A percentile compares a stretch with the other conserved stretches of the same genome.
Evolutionary conservation across 768 basidiomycete genomes (phyloP).

Genomic region (Tricholoma bakamatsutake): DNA sequence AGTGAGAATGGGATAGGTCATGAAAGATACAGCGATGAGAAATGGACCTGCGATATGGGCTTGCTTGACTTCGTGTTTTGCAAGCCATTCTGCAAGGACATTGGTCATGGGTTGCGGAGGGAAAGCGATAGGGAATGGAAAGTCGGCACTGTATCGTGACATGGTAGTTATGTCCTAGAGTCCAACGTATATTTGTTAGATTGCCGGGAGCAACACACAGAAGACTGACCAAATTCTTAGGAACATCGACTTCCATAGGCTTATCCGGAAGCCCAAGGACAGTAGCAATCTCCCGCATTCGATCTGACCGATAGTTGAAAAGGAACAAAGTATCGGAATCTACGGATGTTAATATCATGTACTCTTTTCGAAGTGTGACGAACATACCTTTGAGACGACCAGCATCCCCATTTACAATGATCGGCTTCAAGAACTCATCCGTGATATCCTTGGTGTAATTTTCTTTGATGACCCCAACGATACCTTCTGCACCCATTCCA

Average conservation of each 20-base stretch:
- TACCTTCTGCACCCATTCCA: conserved; percentile 42
- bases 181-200: not conserved
- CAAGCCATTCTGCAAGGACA: conserved; percentile 89
- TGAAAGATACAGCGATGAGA: not conserved
- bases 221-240: conserved; percentile 65
- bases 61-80: conserved; percentile 74
- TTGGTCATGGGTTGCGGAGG: conserved; percentile 94
- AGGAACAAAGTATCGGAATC: conserved; percentile 88
- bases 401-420: conserved; percentile 76
- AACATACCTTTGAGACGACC: conserved; percentile 73
- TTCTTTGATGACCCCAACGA: conserved; percentile 43
- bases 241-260: conserved; percentile 78
- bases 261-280: conserved; percentile 80
- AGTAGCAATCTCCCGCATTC: conserved; percentile 86
- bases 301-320: conserved; percentile 97
- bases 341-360: conserved; percentile 19
- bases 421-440: conserved; percentile 95
- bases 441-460: conserved; percentile 84
- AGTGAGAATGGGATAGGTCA: not conserved
- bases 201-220: not conserved
- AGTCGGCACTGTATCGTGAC: conserved; percentile 90
- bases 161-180: conserved; percentile 82
- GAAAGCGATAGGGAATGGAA: conserved; percentile 86
- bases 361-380: not conserved
- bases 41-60: conserved; percentile 76